Evolutionary conservation across 1,139 yeast species (phyloP).

Genomic region (Chernovozyma aurita): DNA sequence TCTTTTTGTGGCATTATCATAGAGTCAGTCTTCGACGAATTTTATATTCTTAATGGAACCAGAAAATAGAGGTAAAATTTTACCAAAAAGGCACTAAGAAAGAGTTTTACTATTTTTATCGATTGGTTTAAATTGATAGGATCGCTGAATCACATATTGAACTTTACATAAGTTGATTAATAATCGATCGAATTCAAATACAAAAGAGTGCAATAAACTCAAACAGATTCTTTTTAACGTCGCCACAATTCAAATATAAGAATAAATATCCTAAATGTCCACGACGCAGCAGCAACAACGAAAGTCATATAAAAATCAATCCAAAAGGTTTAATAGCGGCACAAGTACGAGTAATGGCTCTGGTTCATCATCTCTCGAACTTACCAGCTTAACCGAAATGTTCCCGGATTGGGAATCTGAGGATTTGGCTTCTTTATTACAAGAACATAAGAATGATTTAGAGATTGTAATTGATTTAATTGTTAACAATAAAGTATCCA

Average conservation of each 20-base stretch:
- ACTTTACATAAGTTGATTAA: not conserved
- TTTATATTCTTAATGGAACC: not conserved
- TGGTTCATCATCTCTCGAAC: conserved; percentile 19
- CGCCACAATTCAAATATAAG: not conserved
- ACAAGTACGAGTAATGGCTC: conserved; percentile 4
- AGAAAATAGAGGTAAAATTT: too few species aligned
- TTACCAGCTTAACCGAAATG: conserved; percentile 70
- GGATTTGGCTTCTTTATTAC: conserved; percentile 71
- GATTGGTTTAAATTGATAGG: too few species aligned
- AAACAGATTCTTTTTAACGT: not conserved
- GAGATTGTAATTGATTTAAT: conserved; percentile 83
- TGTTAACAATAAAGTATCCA: conserved; percentile 69
- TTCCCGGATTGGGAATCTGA: conserved; percentile 94
- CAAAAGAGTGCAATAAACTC: not conserved
- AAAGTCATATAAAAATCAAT: conserved; percentile 41
- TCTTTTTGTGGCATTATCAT: conserved; percentile 5
- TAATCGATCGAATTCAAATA: not conserved
- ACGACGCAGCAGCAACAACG: conserved; percentile 20
- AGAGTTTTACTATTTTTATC: too few species aligned
- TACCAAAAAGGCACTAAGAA: too few species aligned
- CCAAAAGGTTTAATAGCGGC: conserved; percentile 37
- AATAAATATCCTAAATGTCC: conserved; percentile 2
- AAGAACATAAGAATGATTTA: conserved; percentile 67
- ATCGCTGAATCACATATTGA: too few species aligned
- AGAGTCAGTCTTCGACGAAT: conserved; percentile 6